Base-by-base conservation (phyloP, 805 yeast genomes). In the Hanseniaspora pseudoguilliermondii region DNA sequence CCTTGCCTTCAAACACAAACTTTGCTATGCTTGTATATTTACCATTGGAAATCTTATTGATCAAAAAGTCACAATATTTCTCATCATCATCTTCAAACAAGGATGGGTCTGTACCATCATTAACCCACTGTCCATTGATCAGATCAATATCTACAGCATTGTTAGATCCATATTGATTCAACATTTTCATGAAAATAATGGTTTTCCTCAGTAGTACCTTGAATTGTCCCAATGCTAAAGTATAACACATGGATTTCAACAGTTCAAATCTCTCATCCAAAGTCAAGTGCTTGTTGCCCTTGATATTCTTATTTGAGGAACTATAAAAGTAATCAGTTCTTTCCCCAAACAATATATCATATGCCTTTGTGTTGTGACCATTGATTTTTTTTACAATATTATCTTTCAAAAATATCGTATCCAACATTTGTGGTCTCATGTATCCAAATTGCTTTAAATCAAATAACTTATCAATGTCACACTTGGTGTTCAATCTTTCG, bases 131-230 rank as follows among this genome's bases (percentile, higher is more conserved):
- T 5, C 34, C 42, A 23, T 65, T 60, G 7, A 69, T 52, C 8
- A 63, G 39, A 4, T 66, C 59, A 21, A 60, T 54, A 3, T 63
- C 64, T 1, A 63, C 62, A 6, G 63, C 67, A 21, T 62, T 54
- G 16, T 64, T 61, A 36, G 64, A 63, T 35, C 69, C 58, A 8
- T 67, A 58, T 8, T 62, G 60, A 44, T 65, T 65, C 47, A 73
- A 58, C n/a, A 64, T 65, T 44, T 62, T 64, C 23, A 69, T 48
- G 57, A 72, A 67, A 7, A 67, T 65, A 49, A 66, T 47, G 51
- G 66, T 69, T 46, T 69, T 65, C 50, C 69, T 61, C 41, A 65
- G 49, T 1, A 66, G 62, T 2, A 66, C 68, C 18, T 64, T 57
- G 16, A 66, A 38, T 42, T 61, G 63, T 43, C 57, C 63, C 41